These are phyloP conservation scores for Botrytis cinerea DNA, from an alignment of 2,329 filamentous ascomycete species.

Conservation along the genomic window DNA sequence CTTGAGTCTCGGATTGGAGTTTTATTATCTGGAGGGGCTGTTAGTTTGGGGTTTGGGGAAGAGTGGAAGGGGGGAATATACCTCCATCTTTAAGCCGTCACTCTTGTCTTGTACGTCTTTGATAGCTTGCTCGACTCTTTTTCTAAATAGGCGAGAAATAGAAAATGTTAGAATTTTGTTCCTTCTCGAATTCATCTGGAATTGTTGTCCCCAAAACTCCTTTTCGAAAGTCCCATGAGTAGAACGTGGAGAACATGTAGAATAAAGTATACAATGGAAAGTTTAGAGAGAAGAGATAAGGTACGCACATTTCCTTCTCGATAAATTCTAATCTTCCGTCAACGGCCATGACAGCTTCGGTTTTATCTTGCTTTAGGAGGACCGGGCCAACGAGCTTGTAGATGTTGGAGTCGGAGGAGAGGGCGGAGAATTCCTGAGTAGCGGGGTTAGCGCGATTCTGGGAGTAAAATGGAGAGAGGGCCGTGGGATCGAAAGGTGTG, in stretches of 20 bases:
- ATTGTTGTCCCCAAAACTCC: not conserved
- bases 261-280: not conserved
- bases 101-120: slow-evolving; percentile 63
- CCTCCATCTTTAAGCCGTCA: slow-evolving; percentile 66
- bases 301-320: slow-evolving; percentile 80
- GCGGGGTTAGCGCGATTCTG: not conserved
- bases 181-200: not conserved
- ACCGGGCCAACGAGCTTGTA: slow-evolving; percentile 96
- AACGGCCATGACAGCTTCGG: slow-evolving; percentile 87
- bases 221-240: not conserved
- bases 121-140: slow-evolving; percentile 67
- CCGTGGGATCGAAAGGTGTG: not conserved
- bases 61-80: slow-evolving; percentile 43
- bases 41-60: not conserved
- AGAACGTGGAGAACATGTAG: not conserved
- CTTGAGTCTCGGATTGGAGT: slow-evolving; percentile 21
- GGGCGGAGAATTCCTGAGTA: slow-evolving; percentile 73
- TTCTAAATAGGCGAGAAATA: slow-evolving; percentile 47
- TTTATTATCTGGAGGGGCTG: slow-evolving; percentile 18
- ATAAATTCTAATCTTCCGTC: slow-evolving; percentile 92
- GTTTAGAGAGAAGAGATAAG: not conserved
- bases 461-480: slow-evolving; percentile 28
- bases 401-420: slow-evolving; percentile 82
- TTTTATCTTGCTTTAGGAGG: slow-evolving; percentile 89
- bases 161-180: not conserved